These are phyloP conservation scores for Ascochyta koolunga DNA, from an alignment of 2,329 filamentous ascomycete genomes.

Conservation along the genomic window DNA sequence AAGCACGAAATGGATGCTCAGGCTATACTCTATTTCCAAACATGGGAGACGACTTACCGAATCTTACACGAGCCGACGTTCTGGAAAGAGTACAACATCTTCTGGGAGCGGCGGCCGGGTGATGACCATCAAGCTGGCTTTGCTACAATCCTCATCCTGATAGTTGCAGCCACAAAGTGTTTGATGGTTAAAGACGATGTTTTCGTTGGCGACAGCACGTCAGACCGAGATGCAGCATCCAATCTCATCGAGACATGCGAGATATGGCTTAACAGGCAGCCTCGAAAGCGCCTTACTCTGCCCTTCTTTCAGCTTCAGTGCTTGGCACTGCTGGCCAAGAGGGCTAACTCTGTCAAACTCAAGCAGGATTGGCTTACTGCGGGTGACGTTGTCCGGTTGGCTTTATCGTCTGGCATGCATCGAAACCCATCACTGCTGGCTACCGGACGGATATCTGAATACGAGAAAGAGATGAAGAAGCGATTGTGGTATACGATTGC, in stretches of 20 bases:
- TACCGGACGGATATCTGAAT: slow-evolving; percentile 42
- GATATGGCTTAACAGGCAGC: slow-evolving; percentile 52
- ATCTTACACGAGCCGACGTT: slow-evolving; percentile 62
- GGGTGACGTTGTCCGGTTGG: slow-evolving; percentile 58
- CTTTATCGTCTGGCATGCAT: slow-evolving; percentile 61
- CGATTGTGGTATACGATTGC: slow-evolving; percentile 64
- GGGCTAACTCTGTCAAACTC: slow-evolving; percentile 57
- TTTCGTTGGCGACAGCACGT: slow-evolving; percentile 53
- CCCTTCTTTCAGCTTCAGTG: slow-evolving; percentile 59
- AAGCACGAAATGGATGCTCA: slow-evolving; percentile 51
- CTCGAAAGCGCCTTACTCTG: slow-evolving; percentile 60
- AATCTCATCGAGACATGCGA: slow-evolving; percentile 50
- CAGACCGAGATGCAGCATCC: slow-evolving; percentile 48
- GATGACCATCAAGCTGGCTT: slow-evolving; percentile 38
- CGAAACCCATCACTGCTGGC: slow-evolving; percentile 51
- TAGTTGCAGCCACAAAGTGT: slow-evolving; percentile 48
- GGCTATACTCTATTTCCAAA: slow-evolving; percentile 56
- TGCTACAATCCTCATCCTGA: slow-evolving; percentile 49
- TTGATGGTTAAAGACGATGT: slow-evolving; percentile 40
- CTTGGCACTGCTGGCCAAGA: slow-evolving; percentile 57
- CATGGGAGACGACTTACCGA: slow-evolving; percentile 58
- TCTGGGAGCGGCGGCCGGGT: slow-evolving; percentile 51
- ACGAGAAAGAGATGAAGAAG: slow-evolving; percentile 60
- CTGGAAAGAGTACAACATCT: slow-evolving; percentile 55
- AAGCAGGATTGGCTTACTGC: slow-evolving; percentile 61